These are phyloP conservation scores for Saccharomyces paradoxus DNA, from an alignment of 805 yeast genomes.

Conservation along the genomic window DNA sequence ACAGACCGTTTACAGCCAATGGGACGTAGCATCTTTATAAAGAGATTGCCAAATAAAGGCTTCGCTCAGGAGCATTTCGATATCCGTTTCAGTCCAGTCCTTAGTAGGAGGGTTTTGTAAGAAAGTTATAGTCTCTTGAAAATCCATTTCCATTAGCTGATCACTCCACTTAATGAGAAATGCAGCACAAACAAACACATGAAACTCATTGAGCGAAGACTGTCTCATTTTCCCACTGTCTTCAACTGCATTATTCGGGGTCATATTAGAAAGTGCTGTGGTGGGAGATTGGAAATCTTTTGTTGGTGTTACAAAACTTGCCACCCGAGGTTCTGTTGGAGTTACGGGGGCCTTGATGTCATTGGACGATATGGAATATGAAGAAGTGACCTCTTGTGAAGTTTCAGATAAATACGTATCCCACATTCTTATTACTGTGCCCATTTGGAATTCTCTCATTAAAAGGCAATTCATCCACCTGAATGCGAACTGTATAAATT, in stretches of 20 bases:
- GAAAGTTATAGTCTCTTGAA: slow-evolving; percentile 88
- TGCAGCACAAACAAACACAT: slow-evolving; percentile 96
- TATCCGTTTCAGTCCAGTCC: slow-evolving; percentile 79
- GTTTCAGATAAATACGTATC: slow-evolving; percentile 81
- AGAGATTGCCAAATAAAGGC: slow-evolving; percentile 95
- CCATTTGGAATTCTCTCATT: slow-evolving; percentile 84
- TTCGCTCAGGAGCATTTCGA: slow-evolving; percentile 86
- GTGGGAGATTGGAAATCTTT: slow-evolving; percentile 3
- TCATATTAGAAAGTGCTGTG: slow-evolving; percentile 5
- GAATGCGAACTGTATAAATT: slow-evolving; percentile 90
- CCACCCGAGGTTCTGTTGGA: slow-evolving; percentile 13
- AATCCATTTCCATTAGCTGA: slow-evolving; percentile 74
- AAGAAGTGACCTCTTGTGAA: slow-evolving; percentile 32
- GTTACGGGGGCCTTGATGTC: slow-evolving; percentile 17
- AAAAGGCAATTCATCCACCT: slow-evolving; percentile 98
- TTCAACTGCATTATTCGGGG: slow-evolving; percentile 9
- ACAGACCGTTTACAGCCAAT: slow-evolving; percentile 39
- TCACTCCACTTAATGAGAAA: slow-evolving; percentile 82
- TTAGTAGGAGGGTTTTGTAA: slow-evolving; percentile 84
- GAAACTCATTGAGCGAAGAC: slow-evolving; percentile 64
- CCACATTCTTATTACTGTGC: slow-evolving; percentile 89
- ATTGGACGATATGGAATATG: slow-evolving; percentile 7
- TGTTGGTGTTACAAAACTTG: slow-evolving; percentile 16
- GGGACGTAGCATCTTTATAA: slow-evolving; percentile 85
- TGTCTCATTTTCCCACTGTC: slow-evolving; percentile 16